Evolutionary conservation across 106 monocot species (phyloP).

Genomic region (Vanilla planifolia): DNA sequence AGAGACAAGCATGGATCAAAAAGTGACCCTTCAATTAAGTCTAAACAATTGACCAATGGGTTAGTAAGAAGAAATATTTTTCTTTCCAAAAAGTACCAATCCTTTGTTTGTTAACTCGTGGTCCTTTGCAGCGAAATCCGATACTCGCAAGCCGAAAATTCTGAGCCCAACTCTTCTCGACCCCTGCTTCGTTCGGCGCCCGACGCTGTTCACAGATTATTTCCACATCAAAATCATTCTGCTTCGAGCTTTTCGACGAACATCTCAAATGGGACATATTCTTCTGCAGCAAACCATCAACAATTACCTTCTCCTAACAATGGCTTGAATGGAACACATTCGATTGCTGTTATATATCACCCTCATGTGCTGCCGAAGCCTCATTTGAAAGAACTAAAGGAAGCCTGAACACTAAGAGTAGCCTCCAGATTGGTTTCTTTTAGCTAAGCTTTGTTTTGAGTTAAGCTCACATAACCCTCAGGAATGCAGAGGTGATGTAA

Average conservation of each 20-base stretch:
- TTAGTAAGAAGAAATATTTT: constrained; percentile 16
- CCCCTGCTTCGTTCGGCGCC: constrained; percentile 20
- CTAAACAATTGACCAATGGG: constrained; percentile 30
- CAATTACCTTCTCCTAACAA: constrained; percentile 2
- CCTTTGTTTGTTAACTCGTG: background rate
- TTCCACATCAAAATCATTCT: constrained; percentile 14
- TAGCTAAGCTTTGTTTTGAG: background rate
- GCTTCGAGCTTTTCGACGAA: background rate
- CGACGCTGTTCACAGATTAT: constrained; percentile 24
- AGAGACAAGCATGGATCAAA: constrained; percentile 26
- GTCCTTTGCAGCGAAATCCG: constrained; percentile 14
- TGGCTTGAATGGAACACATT: background rate
- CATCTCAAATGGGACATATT: constrained; percentile 8
- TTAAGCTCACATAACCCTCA: background rate
- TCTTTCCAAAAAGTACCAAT: background rate
- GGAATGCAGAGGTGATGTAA: too few relatives aligned
- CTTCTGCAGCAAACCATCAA: constrained; percentile 1
- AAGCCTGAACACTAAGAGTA: background rate
- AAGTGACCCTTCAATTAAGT: constrained; percentile 28
- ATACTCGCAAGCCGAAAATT: constrained; percentile 23
- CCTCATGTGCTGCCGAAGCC: constrained; percentile 27
- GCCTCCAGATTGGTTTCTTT: background rate
- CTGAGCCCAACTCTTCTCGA: constrained; percentile 20
- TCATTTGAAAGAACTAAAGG: constrained; percentile 15
- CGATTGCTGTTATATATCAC: background rate